phyloP scores from a whole-genome alignment of 1,139 yeast species.

The Suhomyces bokatorum region DNA sequence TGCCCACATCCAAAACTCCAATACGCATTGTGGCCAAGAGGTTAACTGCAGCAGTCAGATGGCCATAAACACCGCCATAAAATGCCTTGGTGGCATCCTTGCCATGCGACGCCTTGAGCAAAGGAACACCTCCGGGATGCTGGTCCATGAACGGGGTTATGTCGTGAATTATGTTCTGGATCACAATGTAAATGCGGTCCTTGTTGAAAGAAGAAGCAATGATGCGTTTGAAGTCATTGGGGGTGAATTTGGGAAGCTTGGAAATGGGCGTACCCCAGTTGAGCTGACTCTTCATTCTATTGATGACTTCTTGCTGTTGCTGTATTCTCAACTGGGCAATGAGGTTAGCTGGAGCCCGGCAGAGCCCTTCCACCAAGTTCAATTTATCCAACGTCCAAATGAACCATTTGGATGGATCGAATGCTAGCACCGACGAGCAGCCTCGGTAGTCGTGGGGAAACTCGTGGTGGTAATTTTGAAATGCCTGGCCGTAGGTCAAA shows the following conservation, averaged over 20 bases:
- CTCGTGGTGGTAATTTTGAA: conserved; percentile 73
- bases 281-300: conserved; percentile 58
- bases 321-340: conserved; percentile 60
- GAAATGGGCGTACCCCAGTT: conserved; percentile 81
- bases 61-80: conserved; percentile 74
- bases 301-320: conserved; percentile 63
- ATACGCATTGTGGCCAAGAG: conserved; percentile 74
- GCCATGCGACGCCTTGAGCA: conserved; percentile 63
- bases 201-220: conserved; percentile 37
- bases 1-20: conserved; percentile 74
- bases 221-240: conserved; percentile 51
- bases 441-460: conserved; percentile 70
- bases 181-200: conserved; percentile 44
- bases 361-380: conserved; percentile 40
- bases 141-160: conserved; percentile 71
- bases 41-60: conserved; percentile 72
- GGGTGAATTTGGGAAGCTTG: conserved; percentile 54
- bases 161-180: conserved; percentile 65
- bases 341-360: conserved; percentile 47
- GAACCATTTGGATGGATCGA: conserved; percentile 71
- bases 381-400: conserved; percentile 41
- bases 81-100: conserved; percentile 73
- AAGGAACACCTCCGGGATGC: conserved; percentile 70
- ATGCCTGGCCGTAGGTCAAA: conserved; percentile 63
- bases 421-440: conserved; percentile 46